These are phyloP conservation scores for Volvox africanus DNA, from an alignment of 139 green algal genomes.

Conservation along the genomic window DNA sequence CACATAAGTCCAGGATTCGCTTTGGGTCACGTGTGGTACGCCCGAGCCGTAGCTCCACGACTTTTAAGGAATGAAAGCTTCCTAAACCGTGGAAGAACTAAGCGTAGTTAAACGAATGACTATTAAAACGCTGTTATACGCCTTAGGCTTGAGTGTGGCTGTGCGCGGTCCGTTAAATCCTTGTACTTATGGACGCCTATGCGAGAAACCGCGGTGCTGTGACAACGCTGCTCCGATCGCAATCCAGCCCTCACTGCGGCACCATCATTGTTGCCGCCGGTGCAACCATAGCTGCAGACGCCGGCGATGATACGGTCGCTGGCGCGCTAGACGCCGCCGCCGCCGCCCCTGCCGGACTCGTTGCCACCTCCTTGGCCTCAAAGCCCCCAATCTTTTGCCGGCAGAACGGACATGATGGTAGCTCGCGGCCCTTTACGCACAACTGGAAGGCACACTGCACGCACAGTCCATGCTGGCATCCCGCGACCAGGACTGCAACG, in stretches of 20 bases:
- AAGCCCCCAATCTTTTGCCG: constrained; percentile 66
- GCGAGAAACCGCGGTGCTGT: too few species aligned
- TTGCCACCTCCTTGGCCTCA: constrained; percentile 30
- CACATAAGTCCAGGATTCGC: too few species aligned
- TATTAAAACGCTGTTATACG: too few species aligned
- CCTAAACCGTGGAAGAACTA: too few species aligned
- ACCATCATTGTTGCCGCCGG: not conserved
- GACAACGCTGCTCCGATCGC: too few species aligned
- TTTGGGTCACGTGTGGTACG: too few species aligned
- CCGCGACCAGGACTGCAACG: constrained; percentile 52
- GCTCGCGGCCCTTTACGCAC: constrained; percentile 63
- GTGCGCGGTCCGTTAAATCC: too few species aligned
- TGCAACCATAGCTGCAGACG: not conserved
- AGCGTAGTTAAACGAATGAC: too few species aligned
- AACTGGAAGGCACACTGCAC: constrained; percentile 72
- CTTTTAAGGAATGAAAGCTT: too few species aligned
- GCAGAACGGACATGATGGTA: constrained; percentile 64
- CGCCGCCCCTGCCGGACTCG: not conserved
- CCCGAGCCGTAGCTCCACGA: too few species aligned
- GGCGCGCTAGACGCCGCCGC: not conserved
- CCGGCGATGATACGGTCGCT: not conserved
- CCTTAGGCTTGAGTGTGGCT: too few species aligned
- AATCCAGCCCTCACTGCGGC: not conserved
- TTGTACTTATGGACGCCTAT: too few species aligned
- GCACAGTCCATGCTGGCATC: constrained; percentile 66